phyloP scores from a whole-genome alignment of 441 rosid species.

The Gossypium schwendimanii region DNA sequence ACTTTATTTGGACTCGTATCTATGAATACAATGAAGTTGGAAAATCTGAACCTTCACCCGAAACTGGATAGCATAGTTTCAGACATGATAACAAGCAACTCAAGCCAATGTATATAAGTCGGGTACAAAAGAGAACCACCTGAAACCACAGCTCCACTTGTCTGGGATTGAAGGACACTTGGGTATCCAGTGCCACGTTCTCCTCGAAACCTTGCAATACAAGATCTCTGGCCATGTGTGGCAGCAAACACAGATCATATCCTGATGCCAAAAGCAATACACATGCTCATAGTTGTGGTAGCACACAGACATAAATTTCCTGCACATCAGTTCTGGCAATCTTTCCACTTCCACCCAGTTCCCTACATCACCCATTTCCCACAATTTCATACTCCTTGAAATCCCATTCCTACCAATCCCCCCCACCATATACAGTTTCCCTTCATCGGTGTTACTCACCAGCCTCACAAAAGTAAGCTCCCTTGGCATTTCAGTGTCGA shows the following conservation, averaged over 20 bases:
- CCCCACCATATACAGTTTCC: conserved; percentile 63
- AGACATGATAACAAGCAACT: not conserved
- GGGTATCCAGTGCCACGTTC: conserved; percentile 87
- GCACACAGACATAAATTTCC: conserved; percentile 74
- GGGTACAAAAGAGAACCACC: conserved; percentile 84
- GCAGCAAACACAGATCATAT: conserved; percentile 74
- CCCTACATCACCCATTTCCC: conserved; percentile 41
- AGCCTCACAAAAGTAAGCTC: conserved; percentile 59
- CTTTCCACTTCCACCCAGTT: conserved; percentile 50
- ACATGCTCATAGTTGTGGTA: conserved; percentile 85
- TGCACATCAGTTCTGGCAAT: conserved; percentile 67
- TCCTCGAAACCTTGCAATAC: conserved; percentile 54
- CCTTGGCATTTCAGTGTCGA: conserved; percentile 31
- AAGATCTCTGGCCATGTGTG: conserved; percentile 90
- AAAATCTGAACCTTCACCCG: not conserved
- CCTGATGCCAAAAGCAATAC: conserved; percentile 77
- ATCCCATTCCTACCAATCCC: conserved; percentile 79
- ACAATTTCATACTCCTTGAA: conserved; percentile 59
- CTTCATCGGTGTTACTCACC: conserved; percentile 37
- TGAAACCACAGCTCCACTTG: conserved; percentile 86
- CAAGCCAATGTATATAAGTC: conserved; percentile 47
- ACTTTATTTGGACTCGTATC: not conserved
- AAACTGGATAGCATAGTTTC: not conserved
- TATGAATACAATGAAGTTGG: not conserved
- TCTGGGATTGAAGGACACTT: conserved; percentile 76